Conservation (phyloP, 495 filamentous ascomycete species). For the Hypoxylon lenormandii region DNA sequence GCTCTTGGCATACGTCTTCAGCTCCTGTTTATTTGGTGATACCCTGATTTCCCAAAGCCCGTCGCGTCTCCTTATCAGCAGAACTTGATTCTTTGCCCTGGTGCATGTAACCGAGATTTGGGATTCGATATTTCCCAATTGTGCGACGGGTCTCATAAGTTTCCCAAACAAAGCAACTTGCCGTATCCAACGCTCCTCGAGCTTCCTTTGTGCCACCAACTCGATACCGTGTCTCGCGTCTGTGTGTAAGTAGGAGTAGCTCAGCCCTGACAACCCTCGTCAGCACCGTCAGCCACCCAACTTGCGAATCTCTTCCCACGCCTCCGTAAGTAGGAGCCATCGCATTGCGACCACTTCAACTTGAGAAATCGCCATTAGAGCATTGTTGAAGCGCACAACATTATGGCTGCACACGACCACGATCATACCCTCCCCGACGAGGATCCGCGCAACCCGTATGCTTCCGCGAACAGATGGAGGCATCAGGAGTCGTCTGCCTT, state of each 20-base stretch:
- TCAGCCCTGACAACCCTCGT: conserved; percentile 23
- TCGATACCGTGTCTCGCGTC: conserved; percentile 3
- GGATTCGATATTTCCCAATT: conserved; percentile 13
- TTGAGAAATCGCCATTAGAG: neutral
- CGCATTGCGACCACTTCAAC: neutral
- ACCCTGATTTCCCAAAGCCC: conserved; percentile 27
- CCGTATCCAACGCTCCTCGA: conserved; percentile 17
- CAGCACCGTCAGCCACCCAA: conserved; percentile 28
- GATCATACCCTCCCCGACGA: conserved; percentile 47
- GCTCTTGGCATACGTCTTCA: conserved; percentile 42
- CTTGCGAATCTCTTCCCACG: neutral
- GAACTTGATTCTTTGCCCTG: conserved; percentile 22
- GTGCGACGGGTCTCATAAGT: conserved; percentile 14
- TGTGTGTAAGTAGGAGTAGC: conserved; percentile 6
- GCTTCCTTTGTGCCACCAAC: conserved; percentile 11
- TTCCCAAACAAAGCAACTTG: conserved; percentile 25
- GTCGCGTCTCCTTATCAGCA: conserved; percentile 23
- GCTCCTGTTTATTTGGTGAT: conserved; percentile 39
- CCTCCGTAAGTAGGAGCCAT: conserved; percentile 2
- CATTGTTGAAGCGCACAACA: conserved; percentile 10
- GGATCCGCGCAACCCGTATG: conserved; percentile 59
- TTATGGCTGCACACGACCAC: conserved; percentile 48
- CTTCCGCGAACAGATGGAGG: conserved; percentile 63
- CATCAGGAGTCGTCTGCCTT: conserved; percentile 66
- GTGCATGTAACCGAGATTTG: conserved; percentile 42